These are phyloP conservation scores for Tricholoma sp. DNA, from an alignment of 768 basidiomycete genomes.

Conservation along the genomic window DNA sequence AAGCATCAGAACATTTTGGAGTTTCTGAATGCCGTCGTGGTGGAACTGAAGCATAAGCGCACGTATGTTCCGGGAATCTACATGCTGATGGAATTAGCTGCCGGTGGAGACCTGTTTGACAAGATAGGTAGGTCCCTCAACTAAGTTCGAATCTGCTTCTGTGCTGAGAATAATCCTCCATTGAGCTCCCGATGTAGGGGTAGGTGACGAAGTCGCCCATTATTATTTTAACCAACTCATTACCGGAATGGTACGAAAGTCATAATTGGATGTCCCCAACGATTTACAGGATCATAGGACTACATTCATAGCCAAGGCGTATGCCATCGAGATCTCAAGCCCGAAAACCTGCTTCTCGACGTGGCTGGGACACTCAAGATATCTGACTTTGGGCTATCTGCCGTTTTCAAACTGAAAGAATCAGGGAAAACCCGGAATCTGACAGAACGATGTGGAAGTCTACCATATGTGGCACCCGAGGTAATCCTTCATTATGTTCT, in stretches of 20 bases:
- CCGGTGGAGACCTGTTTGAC: constrained; percentile 95
- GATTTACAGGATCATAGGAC: constrained; percentile 36
- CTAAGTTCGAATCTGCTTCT: not conserved
- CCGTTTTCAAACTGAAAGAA: constrained; percentile 83
- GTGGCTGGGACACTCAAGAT: constrained; percentile 84
- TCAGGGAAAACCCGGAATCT: constrained; percentile 71
- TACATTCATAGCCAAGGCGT: constrained; percentile 89
- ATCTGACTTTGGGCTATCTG: constrained; percentile 91
- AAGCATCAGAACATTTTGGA: constrained; percentile 80
- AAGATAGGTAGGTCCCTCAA: constrained; percentile 74
- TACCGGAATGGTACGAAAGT: constrained; percentile 65
- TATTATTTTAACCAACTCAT: constrained; percentile 85
- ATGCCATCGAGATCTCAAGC: constrained; percentile 95
- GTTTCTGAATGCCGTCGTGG: constrained; percentile 72
- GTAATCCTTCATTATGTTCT: constrained; percentile 33
- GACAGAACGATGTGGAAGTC: constrained; percentile 82
- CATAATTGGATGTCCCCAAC: not conserved
- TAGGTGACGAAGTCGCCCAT: constrained; percentile 84
- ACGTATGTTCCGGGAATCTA: constrained; percentile 79
- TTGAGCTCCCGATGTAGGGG: constrained; percentile 84
- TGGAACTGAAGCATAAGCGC: constrained; percentile 55
- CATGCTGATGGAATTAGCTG: constrained; percentile 88
- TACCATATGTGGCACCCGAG: constrained; percentile 95
- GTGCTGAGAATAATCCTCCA: not conserved
- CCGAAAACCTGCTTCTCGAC: constrained; percentile 90